phyloP scores from a whole-genome alignment of 305 asterid genomes.

The Rubia balearica region DNA sequence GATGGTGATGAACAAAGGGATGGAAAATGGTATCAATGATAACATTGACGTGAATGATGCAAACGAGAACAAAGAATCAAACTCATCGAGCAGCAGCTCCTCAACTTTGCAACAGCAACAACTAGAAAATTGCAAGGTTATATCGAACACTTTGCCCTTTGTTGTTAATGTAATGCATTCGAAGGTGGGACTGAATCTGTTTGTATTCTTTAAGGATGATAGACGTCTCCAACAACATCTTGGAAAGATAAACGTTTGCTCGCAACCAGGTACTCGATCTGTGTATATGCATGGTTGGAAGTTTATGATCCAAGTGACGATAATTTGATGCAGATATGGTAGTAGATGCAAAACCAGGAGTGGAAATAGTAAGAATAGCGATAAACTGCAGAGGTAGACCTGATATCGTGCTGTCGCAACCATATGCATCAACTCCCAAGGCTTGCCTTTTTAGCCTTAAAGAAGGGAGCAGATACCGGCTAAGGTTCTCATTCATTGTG shows the following conservation, averaged over 20 bases:
- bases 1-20: constrained; percentile 1
- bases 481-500: constrained; percentile 35
- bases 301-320: not conserved
- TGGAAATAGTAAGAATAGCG: constrained; percentile 26
- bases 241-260: not conserved
- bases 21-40: not conserved
- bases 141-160: not conserved
- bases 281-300: not conserved
- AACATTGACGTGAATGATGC: not conserved
- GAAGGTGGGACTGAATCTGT: not conserved
- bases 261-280: not conserved
- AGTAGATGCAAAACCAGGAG: constrained; percentile 19
- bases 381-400: constrained; percentile 34
- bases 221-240: constrained; percentile 2
- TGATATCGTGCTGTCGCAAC: constrained; percentile 28
- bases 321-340: constrained; percentile 16
- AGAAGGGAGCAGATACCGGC: constrained; percentile 37
- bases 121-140: not conserved
- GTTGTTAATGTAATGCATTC: not conserved
- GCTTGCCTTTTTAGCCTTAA: constrained; percentile 37
- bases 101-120: too few species aligned
- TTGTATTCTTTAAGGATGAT: not conserved
- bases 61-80: not conserved
- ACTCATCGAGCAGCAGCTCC: too few species aligned
- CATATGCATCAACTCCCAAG: constrained; percentile 38